A percentile compares a stretch with the other conserved stretches of the same genome.
Evolutionary conservation across 2,329 filamentous ascomycete genomes (phyloP).

Genomic region (Hymenoscyphus albidus): DNA sequence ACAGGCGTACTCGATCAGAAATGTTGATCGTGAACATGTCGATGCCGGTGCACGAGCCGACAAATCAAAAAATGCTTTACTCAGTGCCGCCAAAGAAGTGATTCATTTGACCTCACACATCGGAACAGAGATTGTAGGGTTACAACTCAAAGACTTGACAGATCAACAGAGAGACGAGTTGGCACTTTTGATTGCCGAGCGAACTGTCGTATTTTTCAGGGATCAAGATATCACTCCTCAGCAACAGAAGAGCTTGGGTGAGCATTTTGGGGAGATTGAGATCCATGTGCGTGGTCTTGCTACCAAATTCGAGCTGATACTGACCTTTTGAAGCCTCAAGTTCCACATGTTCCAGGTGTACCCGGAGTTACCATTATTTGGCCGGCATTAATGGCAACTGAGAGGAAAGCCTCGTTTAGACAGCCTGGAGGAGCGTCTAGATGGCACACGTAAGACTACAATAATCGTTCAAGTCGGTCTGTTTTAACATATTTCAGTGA

Average conservation of each 20-base stretch:
- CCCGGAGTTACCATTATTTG: constrained; percentile 64
- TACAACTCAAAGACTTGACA: constrained; percentile 40
- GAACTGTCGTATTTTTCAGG: constrained; percentile 46
- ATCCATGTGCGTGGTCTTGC: constrained; percentile 53
- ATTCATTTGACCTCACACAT: constrained; percentile 45
- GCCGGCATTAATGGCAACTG: constrained; percentile 63
- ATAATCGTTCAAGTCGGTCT: neutral
- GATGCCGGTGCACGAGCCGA: constrained; percentile 64
- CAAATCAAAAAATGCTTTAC: constrained; percentile 56
- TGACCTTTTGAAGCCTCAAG: constrained; percentile 55
- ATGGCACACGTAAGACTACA: constrained; percentile 54
- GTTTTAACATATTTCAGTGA: constrained; percentile 39
- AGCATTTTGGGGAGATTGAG: constrained; percentile 62
- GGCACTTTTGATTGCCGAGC: constrained; percentile 41
- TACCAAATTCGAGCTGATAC: neutral
- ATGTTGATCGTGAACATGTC: constrained; percentile 50
- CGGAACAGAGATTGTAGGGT: constrained; percentile 41
- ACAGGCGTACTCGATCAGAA: constrained; percentile 44
- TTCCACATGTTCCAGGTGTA: constrained; percentile 64
- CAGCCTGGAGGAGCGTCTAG: constrained; percentile 62
- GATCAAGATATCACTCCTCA: constrained; percentile 51
- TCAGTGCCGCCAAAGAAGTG: constrained; percentile 55
- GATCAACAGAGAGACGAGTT: constrained; percentile 42
- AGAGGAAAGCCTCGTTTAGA: constrained; percentile 58
- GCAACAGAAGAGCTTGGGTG: constrained; percentile 59